Base-by-base conservation (phyloP, 1,139 yeast genomes). In the Hyphopichia fennica region DNA sequence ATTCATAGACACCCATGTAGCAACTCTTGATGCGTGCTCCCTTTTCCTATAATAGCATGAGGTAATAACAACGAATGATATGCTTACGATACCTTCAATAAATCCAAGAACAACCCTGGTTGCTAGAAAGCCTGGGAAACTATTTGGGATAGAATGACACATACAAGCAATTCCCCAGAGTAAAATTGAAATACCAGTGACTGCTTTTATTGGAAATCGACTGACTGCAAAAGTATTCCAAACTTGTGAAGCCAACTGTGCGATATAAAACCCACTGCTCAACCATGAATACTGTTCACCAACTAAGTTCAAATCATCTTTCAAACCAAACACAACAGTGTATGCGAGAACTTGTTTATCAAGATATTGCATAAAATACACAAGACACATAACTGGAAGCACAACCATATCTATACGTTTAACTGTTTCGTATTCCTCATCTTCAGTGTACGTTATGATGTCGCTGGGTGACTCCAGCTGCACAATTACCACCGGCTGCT, bases 211-310 rank as follows among this genome's bases (percentile, higher is more conserved):
- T 54, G 57, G 36, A 42, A 49, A 33, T 39, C 52, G 38, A 53
- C 56, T 57, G 19, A 40, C n/a, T 14, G 53, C 38, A 23, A 50
- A 20, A 37, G 46, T 45, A 15, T 52, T 48, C 11, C 53, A 53
- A 11, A 43, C 41, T 34, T 48, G 53, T 40, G 44, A 45, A 15
- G 43, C 35, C 35, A 54, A 42, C 31, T 49, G 51, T 3, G 57
- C 58, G 42, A 54, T 49, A 37, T 50, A 54, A 42, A 54, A 51
- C 25, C 48, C 45, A 9, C 51, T 42, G 5, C 55, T 54, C 14
- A 53, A 35, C 58, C 58, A 55, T 5, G 54, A 45, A 37, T 53
- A 55, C 35, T 54, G 47, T n/a, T 44, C 37, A 3, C 62, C 62
- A 16, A 40, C 46, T 38, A 54, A 41, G 41, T 46, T 58, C 17